Evolutionary conservation across 768 basidiomycete genomes (phyloP), one percentile per base, ranked within the genome.

Genomic region (Kondoa subrosea): DNA sequence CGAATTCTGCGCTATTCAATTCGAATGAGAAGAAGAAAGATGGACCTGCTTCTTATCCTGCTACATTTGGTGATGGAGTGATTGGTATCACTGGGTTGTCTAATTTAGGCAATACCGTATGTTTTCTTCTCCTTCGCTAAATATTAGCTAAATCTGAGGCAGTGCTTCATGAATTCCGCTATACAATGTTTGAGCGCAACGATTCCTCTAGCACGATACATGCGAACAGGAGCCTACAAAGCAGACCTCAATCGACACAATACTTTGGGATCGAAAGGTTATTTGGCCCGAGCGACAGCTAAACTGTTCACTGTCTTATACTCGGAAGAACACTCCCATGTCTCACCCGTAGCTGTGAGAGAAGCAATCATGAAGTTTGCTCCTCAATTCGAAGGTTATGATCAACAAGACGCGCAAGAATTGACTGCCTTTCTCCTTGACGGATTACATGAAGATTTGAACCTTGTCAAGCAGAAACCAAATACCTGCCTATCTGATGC

Each of bases 361-460:
- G 81, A 82, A 65, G 85, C 86, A 59, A 81, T 96, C 30, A 85
- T 88, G 68, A 84, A 86, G 3, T 97, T 96, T 74, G 30, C 30
- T 60, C 30, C 30, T 4, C 89, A 92, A 74, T 99, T 99, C 77
- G 89, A 86, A 69, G 93, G 93, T n/a, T 96, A 96, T 78, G 91
- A 93, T 71, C 93, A 97, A 76, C 93, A 97, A 73, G 93, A 96
- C 77, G 91, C 91, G 30, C 93, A 96, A 77, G 93, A 97, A 78
- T 93, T 96, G 77, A 80, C 96, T 50, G 88, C 85, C 30, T 92
- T 92, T 80, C 81, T 97, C 27, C 81, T 97, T 66, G 93, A 96
- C 74, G 87, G 87, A 14, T 83, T 90, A 64, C 93, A 97, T 73
- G 93, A 97, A 77, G 93, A 97, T 76, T 77, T 99, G 65, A 99